Conservation (phyloP, 805 yeast species). For the Kurtzmaniella fragi region DNA sequence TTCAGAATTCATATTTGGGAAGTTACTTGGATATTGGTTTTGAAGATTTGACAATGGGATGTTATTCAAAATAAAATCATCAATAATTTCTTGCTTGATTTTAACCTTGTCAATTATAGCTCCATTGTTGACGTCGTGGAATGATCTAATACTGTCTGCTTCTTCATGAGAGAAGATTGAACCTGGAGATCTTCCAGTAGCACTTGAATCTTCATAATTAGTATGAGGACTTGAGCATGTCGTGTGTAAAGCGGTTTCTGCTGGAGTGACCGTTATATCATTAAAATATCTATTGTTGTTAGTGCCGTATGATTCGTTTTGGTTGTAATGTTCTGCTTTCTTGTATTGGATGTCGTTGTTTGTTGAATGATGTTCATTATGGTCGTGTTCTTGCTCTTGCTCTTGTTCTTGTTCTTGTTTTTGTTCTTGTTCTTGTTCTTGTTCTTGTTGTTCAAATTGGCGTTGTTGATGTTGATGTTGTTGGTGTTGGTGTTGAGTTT, state of each 20-base stretch:
- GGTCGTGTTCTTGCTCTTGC: slow-evolving; percentile 5
- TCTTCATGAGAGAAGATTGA: neutral
- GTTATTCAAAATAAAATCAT: slow-evolving; percentile 34
- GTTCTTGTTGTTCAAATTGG: slow-evolving; percentile 2
- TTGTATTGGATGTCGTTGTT: slow-evolving; percentile 4
- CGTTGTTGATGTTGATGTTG: slow-evolving; percentile 1
- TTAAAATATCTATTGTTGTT: too few relatives aligned
- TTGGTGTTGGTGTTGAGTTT: neutral
- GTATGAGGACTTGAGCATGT: neutral
- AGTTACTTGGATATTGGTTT: slow-evolving; percentile 2
- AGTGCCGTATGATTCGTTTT: too few relatives aligned
- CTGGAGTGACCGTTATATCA: neutral
- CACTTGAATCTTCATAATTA: neutral
- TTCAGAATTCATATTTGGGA: neutral
- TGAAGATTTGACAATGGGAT: slow-evolving; percentile 17
- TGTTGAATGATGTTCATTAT: slow-evolving; percentile 9
- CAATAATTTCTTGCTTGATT: slow-evolving; percentile 36
- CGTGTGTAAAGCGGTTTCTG: neutral
- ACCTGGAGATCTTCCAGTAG: neutral
- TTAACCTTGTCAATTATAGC: slow-evolving; percentile 14
- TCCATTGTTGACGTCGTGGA: slow-evolving; percentile 1
- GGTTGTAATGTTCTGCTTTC: neutral
- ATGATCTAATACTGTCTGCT: too few relatives aligned
- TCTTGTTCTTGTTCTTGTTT: slow-evolving; percentile 7
- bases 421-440: slow-evolving; percentile 2